Conservation (phyloP, 169 alveolate genomes). For the Plasmodium adleri region DNA sequence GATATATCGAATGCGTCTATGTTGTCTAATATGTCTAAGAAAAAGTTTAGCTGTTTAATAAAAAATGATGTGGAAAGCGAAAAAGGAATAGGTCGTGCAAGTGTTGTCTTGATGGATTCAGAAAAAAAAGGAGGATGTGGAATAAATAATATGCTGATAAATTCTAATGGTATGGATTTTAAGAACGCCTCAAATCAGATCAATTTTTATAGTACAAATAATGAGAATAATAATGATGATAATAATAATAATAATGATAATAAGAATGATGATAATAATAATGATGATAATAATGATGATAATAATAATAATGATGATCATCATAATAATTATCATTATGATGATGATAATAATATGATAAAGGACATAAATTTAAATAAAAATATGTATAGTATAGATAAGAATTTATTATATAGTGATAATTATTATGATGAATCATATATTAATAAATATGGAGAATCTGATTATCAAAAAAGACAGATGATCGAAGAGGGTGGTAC, state of each 20-base stretch:
- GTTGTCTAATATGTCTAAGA: slow-evolving; percentile 10
- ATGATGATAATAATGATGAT: neutral
- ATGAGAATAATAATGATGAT: neutral
- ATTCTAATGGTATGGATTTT: slow-evolving; percentile 14
- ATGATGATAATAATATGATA: neutral
- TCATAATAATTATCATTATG: neutral
- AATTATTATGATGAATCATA: too few species aligned
- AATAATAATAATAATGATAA: neutral
- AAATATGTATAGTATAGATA: too few species aligned
- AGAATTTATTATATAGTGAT: too few species aligned
- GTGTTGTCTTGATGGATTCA: too few species aligned
- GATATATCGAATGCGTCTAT: too few species aligned
- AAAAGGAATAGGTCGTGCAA: neutral
- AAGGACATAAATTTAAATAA: too few species aligned
- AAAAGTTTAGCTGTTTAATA: slow-evolving; percentile 1
- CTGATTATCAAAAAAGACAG: too few species aligned
- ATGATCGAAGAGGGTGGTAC: too few species aligned
- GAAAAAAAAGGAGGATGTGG: neutral
- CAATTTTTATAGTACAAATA: neutral
- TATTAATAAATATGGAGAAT: too few species aligned
- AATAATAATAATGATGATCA: neutral
- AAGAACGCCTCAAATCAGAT: neutral
- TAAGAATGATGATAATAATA: neutral
- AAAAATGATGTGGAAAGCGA: slow-evolving; percentile 4
- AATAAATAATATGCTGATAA: slow-evolving; percentile 23